Conservation (phyloP, 2,329 filamentous ascomycete species). For the Phialocephala subalpina region DNA sequence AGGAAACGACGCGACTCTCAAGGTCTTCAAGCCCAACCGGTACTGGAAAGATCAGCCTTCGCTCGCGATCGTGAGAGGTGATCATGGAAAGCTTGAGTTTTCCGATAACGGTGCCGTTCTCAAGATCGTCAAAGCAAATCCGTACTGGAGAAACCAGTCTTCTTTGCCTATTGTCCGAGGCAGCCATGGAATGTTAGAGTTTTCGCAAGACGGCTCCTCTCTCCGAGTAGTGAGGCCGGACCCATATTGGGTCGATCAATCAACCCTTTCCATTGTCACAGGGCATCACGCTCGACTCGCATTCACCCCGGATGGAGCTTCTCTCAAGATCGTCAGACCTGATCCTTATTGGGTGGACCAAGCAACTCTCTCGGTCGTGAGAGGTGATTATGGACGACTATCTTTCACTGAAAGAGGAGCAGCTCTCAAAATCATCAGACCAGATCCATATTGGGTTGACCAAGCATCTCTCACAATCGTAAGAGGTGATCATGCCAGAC, state of each 20-base stretch:
- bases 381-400: neutral
- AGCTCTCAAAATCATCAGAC: neutral
- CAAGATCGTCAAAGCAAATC: neutral
- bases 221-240: neutral
- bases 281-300: neutral
- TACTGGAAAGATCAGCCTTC: constrained; percentile 10
- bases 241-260: neutral
- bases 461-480: constrained; percentile 1
- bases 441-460: constrained; percentile 8
- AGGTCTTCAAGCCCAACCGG: neutral
- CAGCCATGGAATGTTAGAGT: neutral
- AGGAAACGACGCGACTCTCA: neutral
- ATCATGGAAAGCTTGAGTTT: constrained; percentile 5
- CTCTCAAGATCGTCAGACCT: constrained; percentile 1
- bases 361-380: neutral
- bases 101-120: neutral
- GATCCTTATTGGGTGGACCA: constrained; percentile 16
- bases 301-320: neutral
- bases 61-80: neutral
- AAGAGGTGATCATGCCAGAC: neutral
- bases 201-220: neutral
- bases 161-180: neutral
- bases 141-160: neutral
- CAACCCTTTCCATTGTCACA: neutral
- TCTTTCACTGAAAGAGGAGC: neutral